Base-by-base conservation (phyloP, 2,329 filamentous ascomycete genomes). In the Aspergillus carbonarius region DNA sequence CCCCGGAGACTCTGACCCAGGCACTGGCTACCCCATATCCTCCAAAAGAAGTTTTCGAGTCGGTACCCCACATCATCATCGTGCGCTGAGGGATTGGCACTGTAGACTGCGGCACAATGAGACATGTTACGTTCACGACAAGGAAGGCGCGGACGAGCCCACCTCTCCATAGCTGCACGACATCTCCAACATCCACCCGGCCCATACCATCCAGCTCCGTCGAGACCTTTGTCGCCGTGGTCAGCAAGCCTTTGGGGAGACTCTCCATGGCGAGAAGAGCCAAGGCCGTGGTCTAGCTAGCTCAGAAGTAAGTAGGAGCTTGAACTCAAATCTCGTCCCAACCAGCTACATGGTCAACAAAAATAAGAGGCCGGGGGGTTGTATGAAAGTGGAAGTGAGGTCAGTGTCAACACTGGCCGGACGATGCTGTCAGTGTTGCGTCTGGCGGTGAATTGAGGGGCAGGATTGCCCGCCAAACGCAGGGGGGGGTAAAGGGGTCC, bases 1-100 rank as follows among this genome's bases (percentile, higher is more conserved):
- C 77, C 73, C 48, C 70, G 73, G 8, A 82, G 72, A 6, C 67
- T 71, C 13, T 67, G 62, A 17, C 70, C 68, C 13, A 81, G 71
- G 7, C 64, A 66, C 6, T 72, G 66, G 54, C 72, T 79, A 51
- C 78, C 72, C 79, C 79, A 82, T 61, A 83, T 78, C 54, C 81
- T 72, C 81, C 81, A 83, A 65, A 83, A 83, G 30, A 83, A 72
- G 65, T 82, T 81, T 58, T 82, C 79, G n/a, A 82, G 69, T 58
- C 81, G 73, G 54, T 69, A 67, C 47, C 79, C 78, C 5, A 70
- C 68, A 40, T 73, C 68, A 58, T 77, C 74, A 40, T 75, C 70
- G 49, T 79, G 72, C 15, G 76, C 74, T 48, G 75, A 70, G 50
- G 76, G 76, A 54, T 79, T 81, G 53, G 75, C 74, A 53, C 72